Evolutionary conservation across 352 stramenopile genomes (phyloP).

Genomic region (Pythium folliculosum): DNA sequence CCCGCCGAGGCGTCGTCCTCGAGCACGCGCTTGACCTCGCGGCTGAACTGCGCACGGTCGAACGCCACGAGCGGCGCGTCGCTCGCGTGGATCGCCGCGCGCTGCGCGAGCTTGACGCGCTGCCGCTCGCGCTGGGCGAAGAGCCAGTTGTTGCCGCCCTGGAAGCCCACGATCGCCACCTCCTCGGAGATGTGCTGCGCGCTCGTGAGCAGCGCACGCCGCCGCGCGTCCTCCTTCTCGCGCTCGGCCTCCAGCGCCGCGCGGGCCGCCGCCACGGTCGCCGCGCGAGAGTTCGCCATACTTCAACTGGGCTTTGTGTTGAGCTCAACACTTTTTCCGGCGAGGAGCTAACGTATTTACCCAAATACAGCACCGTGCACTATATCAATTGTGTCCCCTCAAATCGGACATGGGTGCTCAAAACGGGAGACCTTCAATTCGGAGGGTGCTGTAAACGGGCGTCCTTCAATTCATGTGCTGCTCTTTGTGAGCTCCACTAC

Average conservation of each 20-base stretch:
- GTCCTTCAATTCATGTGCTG: no score
- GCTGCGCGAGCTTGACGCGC: conserved; percentile 41
- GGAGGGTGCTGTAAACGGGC: no score
- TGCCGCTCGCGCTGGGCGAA: conserved; percentile 37
- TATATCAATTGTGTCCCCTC: no score
- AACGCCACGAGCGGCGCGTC: conserved; percentile 50
- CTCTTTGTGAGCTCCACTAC: no score
- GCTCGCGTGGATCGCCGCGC: conserved; percentile 34
- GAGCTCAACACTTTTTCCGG: conserved; percentile 5
- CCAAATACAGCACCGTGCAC: no score
- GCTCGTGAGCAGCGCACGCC: conserved; percentile 16
- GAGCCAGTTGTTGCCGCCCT: conserved; percentile 63
- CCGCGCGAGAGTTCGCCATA: not conserved
- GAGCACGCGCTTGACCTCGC: conserved; percentile 62
- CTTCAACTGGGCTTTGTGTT: conserved; percentile 24
- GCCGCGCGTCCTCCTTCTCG: conserved; percentile 24
- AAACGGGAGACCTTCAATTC: no score
- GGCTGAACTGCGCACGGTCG: conserved; percentile 57
- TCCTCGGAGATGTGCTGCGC: conserved; percentile 22
- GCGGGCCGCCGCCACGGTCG: conserved; percentile 12
- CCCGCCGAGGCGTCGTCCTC: conserved; percentile 71
- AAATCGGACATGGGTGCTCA: no score
- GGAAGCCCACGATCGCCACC: conserved; percentile 37
- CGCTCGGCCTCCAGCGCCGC: conserved; percentile 27
- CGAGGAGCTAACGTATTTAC: no score